Percentiles rank a stretch among this genome's conserved stretches.
Conservation (phyloP, 495 filamentous ascomycete genomes). For the Cudoniella acicularis region DNA sequence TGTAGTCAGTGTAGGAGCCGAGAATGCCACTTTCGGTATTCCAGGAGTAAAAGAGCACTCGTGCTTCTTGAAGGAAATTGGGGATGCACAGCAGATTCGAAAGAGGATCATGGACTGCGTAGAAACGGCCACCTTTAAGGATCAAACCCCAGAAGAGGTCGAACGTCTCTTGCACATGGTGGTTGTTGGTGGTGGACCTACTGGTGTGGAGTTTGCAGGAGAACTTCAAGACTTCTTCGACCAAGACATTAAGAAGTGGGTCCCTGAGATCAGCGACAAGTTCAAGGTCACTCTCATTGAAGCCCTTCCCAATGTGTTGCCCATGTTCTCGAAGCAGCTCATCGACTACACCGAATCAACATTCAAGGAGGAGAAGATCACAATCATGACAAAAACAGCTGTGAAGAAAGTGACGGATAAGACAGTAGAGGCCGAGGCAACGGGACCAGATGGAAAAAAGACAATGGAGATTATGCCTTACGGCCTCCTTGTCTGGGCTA, state of each 20-base stretch:
- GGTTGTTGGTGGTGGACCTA: constrained; percentile 95
- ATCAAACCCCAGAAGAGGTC: constrained; percentile 83
- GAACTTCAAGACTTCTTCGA: constrained; percentile 99
- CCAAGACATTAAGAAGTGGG: constrained; percentile 94
- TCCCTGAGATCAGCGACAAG: constrained; percentile 88
- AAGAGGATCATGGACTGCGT: constrained; percentile 99
- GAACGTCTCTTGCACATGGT: constrained; percentile 98
- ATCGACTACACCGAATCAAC: constrained; percentile 99
- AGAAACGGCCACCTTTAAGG: constrained; percentile 98
- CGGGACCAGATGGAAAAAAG: constrained; percentile 83
- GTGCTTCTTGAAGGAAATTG: constrained; percentile 98
- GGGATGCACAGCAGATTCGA: constrained; percentile 90
- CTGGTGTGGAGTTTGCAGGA: constrained; percentile 96
- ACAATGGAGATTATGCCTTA: constrained; percentile 79
- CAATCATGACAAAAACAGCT: constrained; percentile 96
- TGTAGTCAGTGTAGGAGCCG: constrained; percentile 92
- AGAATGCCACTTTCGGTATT: constrained; percentile 98
- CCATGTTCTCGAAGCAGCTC: constrained; percentile 98
- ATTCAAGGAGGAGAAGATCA: constrained; percentile 97
- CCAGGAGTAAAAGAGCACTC: constrained; percentile 91
- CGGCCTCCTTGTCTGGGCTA: constrained; percentile 96
- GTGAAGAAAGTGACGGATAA: constrained; percentile 97
- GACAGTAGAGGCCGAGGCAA: constrained; percentile 86
- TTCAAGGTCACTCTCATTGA: constrained; percentile 98
- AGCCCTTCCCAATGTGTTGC: constrained; percentile 95